A percentile compares a stretch with the other conserved stretches of the same genome.
phyloP scores from a whole-genome alignment of 441 rosid species.

The Erodium moschatum region DNA sequence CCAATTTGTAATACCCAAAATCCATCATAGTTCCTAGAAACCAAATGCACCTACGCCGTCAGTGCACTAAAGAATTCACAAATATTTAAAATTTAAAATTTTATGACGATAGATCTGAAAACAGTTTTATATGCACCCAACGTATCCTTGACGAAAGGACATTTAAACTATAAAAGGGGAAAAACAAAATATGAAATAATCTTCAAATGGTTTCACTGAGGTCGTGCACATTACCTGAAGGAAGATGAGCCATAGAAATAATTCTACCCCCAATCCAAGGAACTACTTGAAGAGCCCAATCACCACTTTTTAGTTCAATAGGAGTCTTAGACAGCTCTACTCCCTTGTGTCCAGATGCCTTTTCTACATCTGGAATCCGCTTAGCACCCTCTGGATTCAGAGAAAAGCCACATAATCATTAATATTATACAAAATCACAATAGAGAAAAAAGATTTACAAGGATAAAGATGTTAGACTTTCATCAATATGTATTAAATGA shows the following conservation, averaged over 20 bases:
- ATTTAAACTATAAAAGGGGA: not conserved
- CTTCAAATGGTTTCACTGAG: not conserved
- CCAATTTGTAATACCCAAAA: not conserved
- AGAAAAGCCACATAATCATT: constrained; percentile 8
- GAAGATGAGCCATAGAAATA: constrained; percentile 79
- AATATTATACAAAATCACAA: constrained; percentile 8
- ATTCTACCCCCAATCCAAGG: constrained; percentile 97
- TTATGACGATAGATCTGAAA: not conserved
- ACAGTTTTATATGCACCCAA: not conserved
- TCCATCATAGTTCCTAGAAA: not conserved
- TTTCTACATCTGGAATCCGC: constrained; percentile 51
- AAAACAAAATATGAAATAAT: not conserved
- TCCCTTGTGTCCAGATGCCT: constrained; percentile 51
- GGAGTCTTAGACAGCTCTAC: constrained; percentile 53
- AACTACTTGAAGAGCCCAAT: constrained; percentile 65
- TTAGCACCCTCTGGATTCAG: constrained; percentile 50
- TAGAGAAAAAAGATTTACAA: not conserved
- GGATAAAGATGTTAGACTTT: not conserved
- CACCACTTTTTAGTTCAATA: constrained; percentile 55
- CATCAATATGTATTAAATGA: not conserved
- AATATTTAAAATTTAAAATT: not conserved
- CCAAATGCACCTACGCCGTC: not conserved
- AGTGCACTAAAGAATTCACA: not conserved
- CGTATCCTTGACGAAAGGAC: not conserved
- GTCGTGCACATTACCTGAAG: constrained; percentile 51